Base-by-base conservation (phyloP, 352 stramenopile species). In the Blastocystis hominis region DNA sequence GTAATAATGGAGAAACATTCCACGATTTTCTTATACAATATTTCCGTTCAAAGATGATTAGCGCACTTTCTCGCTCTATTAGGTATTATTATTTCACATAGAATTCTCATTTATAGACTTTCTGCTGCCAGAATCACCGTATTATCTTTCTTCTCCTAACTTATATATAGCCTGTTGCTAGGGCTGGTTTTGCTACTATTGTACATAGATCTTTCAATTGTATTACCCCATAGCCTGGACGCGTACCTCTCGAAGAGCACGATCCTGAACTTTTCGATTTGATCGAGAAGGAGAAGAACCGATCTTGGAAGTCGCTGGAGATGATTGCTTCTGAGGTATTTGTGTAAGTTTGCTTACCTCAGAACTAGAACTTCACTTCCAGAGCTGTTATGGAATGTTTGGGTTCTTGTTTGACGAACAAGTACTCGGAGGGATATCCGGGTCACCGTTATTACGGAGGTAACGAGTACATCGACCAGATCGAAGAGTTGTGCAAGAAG, bases 231-330 rank as follows among this genome's bases (percentile, higher is more conserved):
- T 80, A 89, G 80, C 56, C 87, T 38, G 64, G 87, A 42, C 77
- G 88, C 50, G 90, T 91, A 59, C 90, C 93, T 76, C 92, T 98
- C 44, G 91, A 95, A 86, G 90, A 97, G 90, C 94, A 97, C 89
- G 97, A 99, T 91, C 95, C 95, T 3, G 95, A 97, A 90, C 91
- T 99, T 64, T 98, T 96, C 90, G 96, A 98, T 91, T 93, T 99
- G 69, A 98, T 99, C 89, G 79, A 98, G 90, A 92, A 95, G 86
- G 97, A 99, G 92, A 98, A 98, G 91, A 96, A 96, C 91, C 92
- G 96, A 76, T 96, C 98, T 91, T 97, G 93, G 93, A 96, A 96
- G 97, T n/a, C n/a, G n/a, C n/a, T n/a, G n/a, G n/a, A n/a, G n/a
- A n/a, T n/a, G n/a, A n/a, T n/a, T n/a, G n/a, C 97, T 13, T 98